These are phyloP conservation scores for Achaetomium macrosporum DNA, from an alignment of 2,329 filamentous ascomycete species.

Conservation along the genomic window DNA sequence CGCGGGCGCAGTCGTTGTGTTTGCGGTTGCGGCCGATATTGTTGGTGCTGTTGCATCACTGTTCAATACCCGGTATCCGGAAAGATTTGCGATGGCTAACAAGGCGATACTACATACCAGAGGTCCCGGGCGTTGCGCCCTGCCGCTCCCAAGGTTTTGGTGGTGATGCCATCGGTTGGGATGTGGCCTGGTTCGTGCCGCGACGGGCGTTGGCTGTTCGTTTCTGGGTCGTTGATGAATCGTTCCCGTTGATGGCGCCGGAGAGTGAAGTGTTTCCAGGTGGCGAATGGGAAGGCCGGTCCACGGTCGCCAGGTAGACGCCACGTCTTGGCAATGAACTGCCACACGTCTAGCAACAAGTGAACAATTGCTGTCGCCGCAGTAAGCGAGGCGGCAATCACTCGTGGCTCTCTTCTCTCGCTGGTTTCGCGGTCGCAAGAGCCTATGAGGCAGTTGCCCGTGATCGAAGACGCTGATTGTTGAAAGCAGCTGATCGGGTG, in stretches of 20 bases:
- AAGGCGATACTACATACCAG: constrained; percentile 41
- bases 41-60: constrained; percentile 23
- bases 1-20: constrained; percentile 37
- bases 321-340: not conserved
- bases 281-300: constrained; percentile 15
- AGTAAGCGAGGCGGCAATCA: not conserved
- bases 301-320: constrained; percentile 1
- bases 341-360: constrained; percentile 5
- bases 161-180: constrained; percentile 63
- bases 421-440: constrained; percentile 1
- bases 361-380: not conserved
- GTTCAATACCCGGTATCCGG: not conserved
- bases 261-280: constrained; percentile 14
- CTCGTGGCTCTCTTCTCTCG: not conserved
- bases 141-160: constrained; percentile 96
- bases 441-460: not conserved
- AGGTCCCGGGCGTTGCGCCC: constrained; percentile 48
- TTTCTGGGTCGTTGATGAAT: constrained; percentile 1
- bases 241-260: constrained; percentile 1
- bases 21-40: constrained; percentile 35
- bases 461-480: not conserved
- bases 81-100: constrained; percentile 17
- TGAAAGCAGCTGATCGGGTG: not conserved
- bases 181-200: not conserved
- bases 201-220: not conserved